phyloP scores from a whole-genome alignment of 2,329 filamentous ascomycete species.

The Ascochyta clinopodiicola region DNA sequence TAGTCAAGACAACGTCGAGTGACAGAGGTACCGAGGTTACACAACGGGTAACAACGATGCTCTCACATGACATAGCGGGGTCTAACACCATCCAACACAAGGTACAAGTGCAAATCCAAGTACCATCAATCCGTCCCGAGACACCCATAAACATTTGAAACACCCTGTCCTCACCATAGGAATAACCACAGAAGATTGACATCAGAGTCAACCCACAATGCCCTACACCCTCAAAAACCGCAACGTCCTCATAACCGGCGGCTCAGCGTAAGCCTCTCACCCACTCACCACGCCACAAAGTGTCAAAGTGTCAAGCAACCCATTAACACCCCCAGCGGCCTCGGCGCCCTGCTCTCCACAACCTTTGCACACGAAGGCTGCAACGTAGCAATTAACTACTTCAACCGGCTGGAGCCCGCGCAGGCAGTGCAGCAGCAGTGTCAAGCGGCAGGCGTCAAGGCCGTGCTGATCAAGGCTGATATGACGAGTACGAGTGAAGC shows the following conservation, averaged over 20 bases:
- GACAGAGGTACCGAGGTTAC: not conserved
- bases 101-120: too few species aligned
- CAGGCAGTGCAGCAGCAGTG: constrained; percentile 64
- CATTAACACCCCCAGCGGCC: constrained; percentile 59
- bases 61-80: not conserved
- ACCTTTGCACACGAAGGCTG: constrained; percentile 73
- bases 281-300: not conserved
- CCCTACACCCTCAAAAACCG: constrained; percentile 67
- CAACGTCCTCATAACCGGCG: constrained; percentile 70
- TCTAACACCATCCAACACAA: not conserved
- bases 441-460: constrained; percentile 57
- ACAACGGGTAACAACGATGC: not conserved
- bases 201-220: constrained; percentile 52
- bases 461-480: constrained; percentile 69
- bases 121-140: too few species aligned
- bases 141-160: not conserved
- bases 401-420: constrained; percentile 66
- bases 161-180: not conserved
- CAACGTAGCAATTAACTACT: constrained; percentile 77
- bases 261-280: constrained; percentile 60
- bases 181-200: not conserved
- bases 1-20: too few species aligned
- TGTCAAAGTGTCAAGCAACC: not conserved
- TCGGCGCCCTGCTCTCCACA: constrained; percentile 72
- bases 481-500: constrained; percentile 67